These are phyloP conservation scores for Botrytis byssoidea DNA, from an alignment of 2,329 filamentous ascomycete species.

Conservation along the genomic window DNA sequence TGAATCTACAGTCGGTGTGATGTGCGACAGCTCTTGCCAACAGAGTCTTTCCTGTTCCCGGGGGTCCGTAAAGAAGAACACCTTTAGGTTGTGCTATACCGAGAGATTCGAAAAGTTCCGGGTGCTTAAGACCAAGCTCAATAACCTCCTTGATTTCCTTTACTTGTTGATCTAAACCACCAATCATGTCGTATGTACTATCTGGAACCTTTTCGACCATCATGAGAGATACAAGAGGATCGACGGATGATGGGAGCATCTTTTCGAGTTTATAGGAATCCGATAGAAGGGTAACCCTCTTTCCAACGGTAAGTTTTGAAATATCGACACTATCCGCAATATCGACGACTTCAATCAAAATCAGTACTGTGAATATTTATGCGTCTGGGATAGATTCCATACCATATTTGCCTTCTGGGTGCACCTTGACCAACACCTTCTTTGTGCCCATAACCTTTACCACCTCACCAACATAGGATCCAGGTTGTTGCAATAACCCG, in stretches of 20 bases:
- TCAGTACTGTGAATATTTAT: not conserved
- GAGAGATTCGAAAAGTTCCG: conserved; percentile 97
- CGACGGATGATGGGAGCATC: conserved; percentile 96
- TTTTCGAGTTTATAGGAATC: conserved; percentile 99
- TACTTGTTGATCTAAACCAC: conserved; percentile 96
- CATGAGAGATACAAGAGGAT: conserved; percentile 98
- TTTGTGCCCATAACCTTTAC: conserved; percentile 99
- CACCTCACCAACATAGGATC: conserved; percentile 98
- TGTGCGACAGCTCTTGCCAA: conserved; percentile 94
- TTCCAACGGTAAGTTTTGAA: conserved; percentile 91
- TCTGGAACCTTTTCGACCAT: conserved; percentile 99
- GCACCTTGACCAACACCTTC: conserved; percentile 98
- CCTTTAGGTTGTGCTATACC: conserved; percentile 98
- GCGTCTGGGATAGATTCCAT: conserved; percentile 38
- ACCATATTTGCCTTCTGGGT: conserved; percentile 99
- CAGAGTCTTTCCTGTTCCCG: conserved; percentile 95
- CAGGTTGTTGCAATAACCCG: conserved; percentile 91
- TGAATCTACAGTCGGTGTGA: conserved; percentile 99
- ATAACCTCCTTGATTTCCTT: conserved; percentile 99
- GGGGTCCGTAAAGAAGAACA: conserved; percentile 92
- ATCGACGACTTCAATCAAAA: conserved; percentile 71
- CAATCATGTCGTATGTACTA: conserved; percentile 99
- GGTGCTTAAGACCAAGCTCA: conserved; percentile 96
- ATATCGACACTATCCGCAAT: conserved; percentile 93
- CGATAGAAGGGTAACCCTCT: conserved; percentile 93